Evolutionary conservation across 306 rosid genomes (phyloP).

Genomic region (Gastrolobium villosum): DNA sequence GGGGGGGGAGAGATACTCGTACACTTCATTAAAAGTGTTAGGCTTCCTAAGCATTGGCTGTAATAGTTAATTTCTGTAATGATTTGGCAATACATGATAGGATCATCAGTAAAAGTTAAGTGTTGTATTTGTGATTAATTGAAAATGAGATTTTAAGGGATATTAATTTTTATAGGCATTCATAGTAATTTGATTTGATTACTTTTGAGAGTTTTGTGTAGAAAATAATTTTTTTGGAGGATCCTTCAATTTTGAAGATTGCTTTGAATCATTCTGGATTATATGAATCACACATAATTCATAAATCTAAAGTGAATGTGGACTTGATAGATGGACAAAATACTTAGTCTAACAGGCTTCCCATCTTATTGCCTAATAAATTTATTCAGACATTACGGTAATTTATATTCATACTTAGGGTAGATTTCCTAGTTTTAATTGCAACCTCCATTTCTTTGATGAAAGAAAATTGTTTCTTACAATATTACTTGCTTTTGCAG

Average conservation of each 20-base stretch:
- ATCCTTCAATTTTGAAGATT: neutral
- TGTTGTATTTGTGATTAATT: neutral
- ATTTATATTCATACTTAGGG: neutral
- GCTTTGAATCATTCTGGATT: neutral
- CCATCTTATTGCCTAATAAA: neutral
- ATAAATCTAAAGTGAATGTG: constrained; percentile 6
- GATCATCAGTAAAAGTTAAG: neutral
- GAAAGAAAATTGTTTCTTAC: constrained; percentile 23
- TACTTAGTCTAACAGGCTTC: neutral
- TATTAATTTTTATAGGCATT: neutral
- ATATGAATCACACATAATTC: neutral
- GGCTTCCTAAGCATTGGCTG: neutral
- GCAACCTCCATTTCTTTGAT: constrained; percentile 23
- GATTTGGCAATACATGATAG: neutral
- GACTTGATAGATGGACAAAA: neutral
- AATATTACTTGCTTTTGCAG: constrained; percentile 52
- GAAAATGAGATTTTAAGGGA: neutral
- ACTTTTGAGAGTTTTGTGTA: neutral
- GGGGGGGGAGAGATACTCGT: no score
- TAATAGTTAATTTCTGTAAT: neutral
- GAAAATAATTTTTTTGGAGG: neutral
- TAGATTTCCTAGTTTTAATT: neutral
- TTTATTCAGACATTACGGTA: neutral
- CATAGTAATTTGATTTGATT: neutral
- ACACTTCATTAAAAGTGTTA: neutral